phyloP scores from a whole-genome alignment of 148 eudicot species.

The Vaccinium myrtillus region DNA sequence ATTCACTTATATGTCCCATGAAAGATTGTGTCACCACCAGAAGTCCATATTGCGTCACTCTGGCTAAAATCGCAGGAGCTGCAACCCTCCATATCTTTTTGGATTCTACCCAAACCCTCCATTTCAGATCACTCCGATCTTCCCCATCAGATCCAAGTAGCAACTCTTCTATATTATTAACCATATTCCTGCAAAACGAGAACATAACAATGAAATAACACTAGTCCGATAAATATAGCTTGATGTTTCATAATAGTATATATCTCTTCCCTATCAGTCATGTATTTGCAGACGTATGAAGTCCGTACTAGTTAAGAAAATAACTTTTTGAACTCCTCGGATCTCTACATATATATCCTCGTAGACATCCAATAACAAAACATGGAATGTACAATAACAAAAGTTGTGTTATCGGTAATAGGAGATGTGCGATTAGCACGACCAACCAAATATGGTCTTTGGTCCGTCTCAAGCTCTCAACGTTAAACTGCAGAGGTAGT shows the following conservation, averaged over 20 bases:
- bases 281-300: no score
- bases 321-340: no score
- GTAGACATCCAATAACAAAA: no score
- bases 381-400: no score
- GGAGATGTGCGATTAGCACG: no score
- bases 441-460: no score
- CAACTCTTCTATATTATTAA: slow-evolving; percentile 31
- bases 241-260: not conserved
- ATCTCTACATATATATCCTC: no score
- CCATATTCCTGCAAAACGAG: not conserved
- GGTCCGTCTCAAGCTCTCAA: no score
- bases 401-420: no score
- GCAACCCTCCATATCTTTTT: slow-evolving; percentile 63
- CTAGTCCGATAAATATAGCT: not conserved
- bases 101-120: slow-evolving; percentile 47
- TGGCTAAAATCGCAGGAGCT: slow-evolving; percentile 51
- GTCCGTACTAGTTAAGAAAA: no score
- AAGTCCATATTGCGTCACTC: slow-evolving; percentile 50
- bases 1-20: slow-evolving; percentile 51
- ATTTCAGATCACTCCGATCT: slow-evolving; percentile 31
- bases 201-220: not conserved
- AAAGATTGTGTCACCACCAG: slow-evolving; percentile 65
- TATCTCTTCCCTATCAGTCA: no score
- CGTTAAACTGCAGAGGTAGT: no score
- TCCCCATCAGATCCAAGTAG: slow-evolving; percentile 32